phyloP scores from a whole-genome alignment of 2,329 filamentous ascomycete genomes.

The Didymella keratinophila region DNA sequence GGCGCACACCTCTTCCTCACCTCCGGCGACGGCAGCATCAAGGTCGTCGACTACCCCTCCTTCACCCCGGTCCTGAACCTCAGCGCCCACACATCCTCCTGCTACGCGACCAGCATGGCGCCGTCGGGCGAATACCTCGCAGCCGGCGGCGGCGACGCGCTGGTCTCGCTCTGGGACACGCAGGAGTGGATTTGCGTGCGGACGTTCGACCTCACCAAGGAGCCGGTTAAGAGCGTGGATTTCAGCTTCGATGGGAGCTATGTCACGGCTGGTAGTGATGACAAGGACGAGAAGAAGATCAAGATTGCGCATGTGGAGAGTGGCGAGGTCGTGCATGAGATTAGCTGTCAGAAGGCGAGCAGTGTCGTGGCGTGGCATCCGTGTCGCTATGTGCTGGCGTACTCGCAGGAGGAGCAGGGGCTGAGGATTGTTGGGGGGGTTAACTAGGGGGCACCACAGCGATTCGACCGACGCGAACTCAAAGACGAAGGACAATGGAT shows the following conservation, averaged over 20 bases:
- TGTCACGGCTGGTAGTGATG: conserved; percentile 76
- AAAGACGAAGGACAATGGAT: background rate
- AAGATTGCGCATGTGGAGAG: conserved; percentile 77
- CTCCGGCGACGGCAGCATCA: conserved; percentile 73
- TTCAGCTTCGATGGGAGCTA: conserved; percentile 83
- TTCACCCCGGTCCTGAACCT: conserved; percentile 64
- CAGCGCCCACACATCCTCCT: conserved; percentile 76
- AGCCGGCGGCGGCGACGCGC: conserved; percentile 76
- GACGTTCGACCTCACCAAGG: conserved; percentile 73
- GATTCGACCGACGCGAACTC: background rate
- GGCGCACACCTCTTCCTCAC: conserved; percentile 75
- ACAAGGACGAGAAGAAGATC: conserved; percentile 74
- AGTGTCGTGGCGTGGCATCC: conserved; percentile 80
- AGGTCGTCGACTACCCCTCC: conserved; percentile 64
- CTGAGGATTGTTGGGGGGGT: conserved; percentile 70
- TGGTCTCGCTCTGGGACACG: conserved; percentile 81
- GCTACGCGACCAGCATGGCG: conserved; percentile 72
- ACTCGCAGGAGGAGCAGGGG: conserved; percentile 69
- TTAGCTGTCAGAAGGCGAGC: conserved; percentile 71
- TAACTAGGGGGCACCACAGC: conserved; percentile 11
- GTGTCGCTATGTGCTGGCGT: conserved; percentile 75
- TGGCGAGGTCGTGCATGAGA: conserved; percentile 74
- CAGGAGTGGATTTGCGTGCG: conserved; percentile 77
- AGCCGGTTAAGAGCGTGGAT: conserved; percentile 74
- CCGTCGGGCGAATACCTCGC: conserved; percentile 76